These are phyloP conservation scores for Stentor roeselii DNA, from an alignment of 73 alveolate genomes.

Conservation along the genomic window DNA sequence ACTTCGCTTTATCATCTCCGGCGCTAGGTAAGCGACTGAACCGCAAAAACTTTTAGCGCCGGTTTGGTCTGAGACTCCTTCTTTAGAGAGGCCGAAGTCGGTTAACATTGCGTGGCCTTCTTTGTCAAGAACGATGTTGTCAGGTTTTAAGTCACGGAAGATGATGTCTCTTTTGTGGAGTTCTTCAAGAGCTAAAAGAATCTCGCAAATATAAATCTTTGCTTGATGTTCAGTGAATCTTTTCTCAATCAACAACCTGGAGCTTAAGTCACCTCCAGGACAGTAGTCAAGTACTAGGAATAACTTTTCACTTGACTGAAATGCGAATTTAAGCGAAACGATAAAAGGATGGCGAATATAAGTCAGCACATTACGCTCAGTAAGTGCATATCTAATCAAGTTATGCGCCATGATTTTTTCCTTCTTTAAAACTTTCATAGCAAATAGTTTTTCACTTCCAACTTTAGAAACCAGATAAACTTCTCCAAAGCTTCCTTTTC, in stretches of 20 bases:
- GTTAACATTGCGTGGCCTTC: too few relatives aligned
- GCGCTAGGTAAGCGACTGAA: conserved; percentile 85
- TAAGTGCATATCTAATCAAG: conserved; percentile 74
- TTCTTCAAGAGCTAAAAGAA: conserved; percentile 77
- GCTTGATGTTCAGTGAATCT: conserved; percentile 82
- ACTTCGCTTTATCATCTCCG: conserved; percentile 72
- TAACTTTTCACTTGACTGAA: conserved; percentile 59
- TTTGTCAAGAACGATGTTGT: conserved; percentile 79
- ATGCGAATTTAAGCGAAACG: conserved; percentile 78
- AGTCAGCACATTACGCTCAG: conserved; percentile 76
- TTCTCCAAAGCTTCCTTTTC: too few relatives aligned
- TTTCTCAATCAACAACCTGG: conserved; percentile 67
- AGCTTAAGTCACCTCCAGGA: conserved; percentile 80
- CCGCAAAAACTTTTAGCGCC: conserved; percentile 82
- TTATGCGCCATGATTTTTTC: conserved; percentile 78
- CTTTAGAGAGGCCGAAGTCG: conserved; percentile 88
- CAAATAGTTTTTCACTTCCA: conserved; percentile 60
- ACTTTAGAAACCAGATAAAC: conserved; percentile 66
- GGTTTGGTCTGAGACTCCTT: conserved; percentile 58
- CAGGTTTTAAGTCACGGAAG: too few relatives aligned
- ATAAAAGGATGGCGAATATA: conserved; percentile 85
- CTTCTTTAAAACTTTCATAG: conserved; percentile 88
- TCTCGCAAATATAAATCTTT: conserved; percentile 71
- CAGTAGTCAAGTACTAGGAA: conserved; percentile 66
- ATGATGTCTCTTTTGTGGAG: conserved; percentile 83